Conservation (phyloP, 495 filamentous ascomycete genomes). For the Penicillium bialowiezense region DNA sequence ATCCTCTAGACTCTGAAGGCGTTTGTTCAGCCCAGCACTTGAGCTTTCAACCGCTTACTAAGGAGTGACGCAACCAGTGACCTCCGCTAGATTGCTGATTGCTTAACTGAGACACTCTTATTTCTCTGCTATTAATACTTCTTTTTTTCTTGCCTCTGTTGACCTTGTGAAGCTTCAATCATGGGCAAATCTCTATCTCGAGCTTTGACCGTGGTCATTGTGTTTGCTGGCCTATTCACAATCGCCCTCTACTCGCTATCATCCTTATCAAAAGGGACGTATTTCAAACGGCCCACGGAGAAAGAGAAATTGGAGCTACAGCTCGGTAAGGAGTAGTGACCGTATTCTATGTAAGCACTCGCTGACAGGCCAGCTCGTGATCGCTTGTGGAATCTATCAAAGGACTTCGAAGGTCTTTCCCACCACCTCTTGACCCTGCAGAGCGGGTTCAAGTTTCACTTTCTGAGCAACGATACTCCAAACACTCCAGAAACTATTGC, state of each 20-base stretch:
- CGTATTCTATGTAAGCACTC: background rate
- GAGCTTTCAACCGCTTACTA: too few relatives aligned
- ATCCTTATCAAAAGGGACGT: conserved; percentile 24
- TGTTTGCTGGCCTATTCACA: conserved; percentile 32
- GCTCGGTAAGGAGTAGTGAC: conserved; percentile 25
- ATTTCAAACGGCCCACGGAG: conserved; percentile 34
- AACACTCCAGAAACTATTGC: conserved; percentile 14
- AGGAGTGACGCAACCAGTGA: conserved; percentile 2
- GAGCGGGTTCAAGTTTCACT: conserved; percentile 52
- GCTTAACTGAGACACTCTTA: too few relatives aligned
- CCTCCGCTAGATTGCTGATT: background rate
- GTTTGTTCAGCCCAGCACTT: too few relatives aligned
- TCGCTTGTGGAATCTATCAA: conserved; percentile 46
- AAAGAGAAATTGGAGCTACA: conserved; percentile 38
- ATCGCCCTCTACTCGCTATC: conserved; percentile 26
- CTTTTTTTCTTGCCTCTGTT: background rate
- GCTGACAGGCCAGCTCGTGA: conserved; percentile 30
- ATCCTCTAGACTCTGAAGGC: too few relatives aligned
- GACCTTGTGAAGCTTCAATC: conserved; percentile 1
- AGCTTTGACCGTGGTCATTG: conserved; percentile 13
- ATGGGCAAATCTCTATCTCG: conserved; percentile 24
- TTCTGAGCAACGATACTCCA: conserved; percentile 40
- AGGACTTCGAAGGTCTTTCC: conserved; percentile 34
- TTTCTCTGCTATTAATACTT: background rate
- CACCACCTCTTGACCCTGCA: conserved; percentile 48